Base-by-base conservation (phyloP, 352 stramenopile species). In the Phytophthora constricta region DNA sequence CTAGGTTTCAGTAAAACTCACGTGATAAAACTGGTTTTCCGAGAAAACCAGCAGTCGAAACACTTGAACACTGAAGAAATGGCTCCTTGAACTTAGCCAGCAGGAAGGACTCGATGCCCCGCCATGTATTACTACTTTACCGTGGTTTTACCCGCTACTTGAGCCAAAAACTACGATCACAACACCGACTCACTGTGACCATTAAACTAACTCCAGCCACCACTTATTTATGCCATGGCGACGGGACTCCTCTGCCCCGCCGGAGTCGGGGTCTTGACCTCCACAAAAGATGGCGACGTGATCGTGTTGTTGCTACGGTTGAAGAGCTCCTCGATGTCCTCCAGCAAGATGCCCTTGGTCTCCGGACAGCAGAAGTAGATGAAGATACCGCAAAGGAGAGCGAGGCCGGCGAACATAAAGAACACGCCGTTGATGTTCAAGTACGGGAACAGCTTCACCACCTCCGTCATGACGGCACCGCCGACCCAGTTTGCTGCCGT, bases 401-500 rank as follows among this genome's bases (percentile, higher is more conserved):
- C 56, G 5, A 72, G 53, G 23, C 63, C 63, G 1, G 68, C 63
- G 22, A 76, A 76, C 3, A 76, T 27, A 31, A 69, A 72, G 43
- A 76, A 76, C 5, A 72, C 62, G 20, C 68, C 68, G 62, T 72
- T 72, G 58, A 76, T 70, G 48, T 76, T 76, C 58, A 76, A 23
- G 17, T 65, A 55, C 19, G 68, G 63, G 48, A 76, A 73, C 3
- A 76, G 22, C 42, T 76, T 76, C 5, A 73, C 63, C 3, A 76
- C 49, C 27, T 76, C 63, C 5, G 68, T 73, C 77, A 85, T 85
- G 42, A 73, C 27, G 4, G 70, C 68, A 34, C 77, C 77, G 19
- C 75, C 77, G 19, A 77, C 31, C 77, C 77, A 85, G 25, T 83
- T 87, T 4, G 76, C 57, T 51, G 74, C 64, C 20, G 70, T 80